Evolutionary conservation across 2,329 filamentous ascomycete species (phyloP).

Genomic region (Aspergillus nomiae): DNA sequence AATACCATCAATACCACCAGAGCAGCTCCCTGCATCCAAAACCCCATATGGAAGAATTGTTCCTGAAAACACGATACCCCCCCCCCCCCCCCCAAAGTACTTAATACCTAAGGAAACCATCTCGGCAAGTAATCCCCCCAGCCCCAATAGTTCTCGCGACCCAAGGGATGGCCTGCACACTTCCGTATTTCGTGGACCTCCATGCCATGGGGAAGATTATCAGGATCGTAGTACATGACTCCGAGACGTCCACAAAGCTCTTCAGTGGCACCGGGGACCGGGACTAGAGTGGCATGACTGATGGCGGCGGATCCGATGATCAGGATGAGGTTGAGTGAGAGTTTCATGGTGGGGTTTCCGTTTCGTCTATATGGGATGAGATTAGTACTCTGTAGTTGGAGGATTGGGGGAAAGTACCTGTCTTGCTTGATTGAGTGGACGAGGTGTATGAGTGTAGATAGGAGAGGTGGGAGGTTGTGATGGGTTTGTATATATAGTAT

Average conservation of each 20-base stretch:
- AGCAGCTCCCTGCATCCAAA: too few species aligned
- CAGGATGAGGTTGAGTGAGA: neutral
- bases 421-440: neutral
- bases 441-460: neutral
- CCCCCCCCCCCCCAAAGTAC: too few species aligned
- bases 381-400: neutral
- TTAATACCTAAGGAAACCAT: neutral
- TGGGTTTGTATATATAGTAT: neutral
- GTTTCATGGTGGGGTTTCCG: neutral
- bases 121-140: neutral
- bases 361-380: neutral
- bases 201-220: neutral
- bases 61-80: too few species aligned
- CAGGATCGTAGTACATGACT: neutral
- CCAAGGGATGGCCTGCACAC: neutral
- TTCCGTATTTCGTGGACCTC: neutral
- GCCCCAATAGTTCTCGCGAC: neutral
- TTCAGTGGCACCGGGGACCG: neutral
- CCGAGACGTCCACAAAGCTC: neutral
- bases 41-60: too few species aligned
- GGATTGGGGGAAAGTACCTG: fast-evolving
- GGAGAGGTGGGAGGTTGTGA: neutral
- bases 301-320: neutral
- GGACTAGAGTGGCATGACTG: too few species aligned
- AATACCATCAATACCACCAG: too few species aligned